Percentiles rank a stretch among this genome's conserved stretches.
Conservation (phyloP, 208 protist species). For the Wallacemonas sp. region DNA sequence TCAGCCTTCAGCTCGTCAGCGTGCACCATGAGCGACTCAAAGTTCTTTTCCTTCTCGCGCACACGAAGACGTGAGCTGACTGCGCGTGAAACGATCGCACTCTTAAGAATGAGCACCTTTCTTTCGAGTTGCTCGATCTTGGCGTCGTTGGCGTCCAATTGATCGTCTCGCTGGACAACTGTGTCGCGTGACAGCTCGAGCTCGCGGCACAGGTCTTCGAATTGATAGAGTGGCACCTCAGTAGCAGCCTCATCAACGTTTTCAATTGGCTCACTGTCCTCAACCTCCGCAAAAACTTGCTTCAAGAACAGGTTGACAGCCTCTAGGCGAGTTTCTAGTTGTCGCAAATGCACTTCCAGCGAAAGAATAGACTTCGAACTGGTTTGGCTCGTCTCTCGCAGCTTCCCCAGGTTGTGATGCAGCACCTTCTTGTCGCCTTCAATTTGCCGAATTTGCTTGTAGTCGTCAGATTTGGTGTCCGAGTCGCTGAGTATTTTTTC, state of each 20-base stretch:
- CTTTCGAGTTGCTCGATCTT: slow-evolving; percentile 74
- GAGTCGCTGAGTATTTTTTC: slow-evolving; percentile 58
- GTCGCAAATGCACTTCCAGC: slow-evolving; percentile 68
- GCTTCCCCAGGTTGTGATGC: slow-evolving; percentile 67
- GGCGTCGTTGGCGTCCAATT: slow-evolving; percentile 69
- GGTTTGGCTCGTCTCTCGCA: slow-evolving; percentile 61
- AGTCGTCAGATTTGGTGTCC: slow-evolving; percentile 38
- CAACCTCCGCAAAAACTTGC: slow-evolving; percentile 72
- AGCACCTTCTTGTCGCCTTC: slow-evolving; percentile 78
- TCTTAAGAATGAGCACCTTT: slow-evolving; percentile 71
- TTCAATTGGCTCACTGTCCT: slow-evolving; percentile 61
- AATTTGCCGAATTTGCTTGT: slow-evolving; percentile 67
- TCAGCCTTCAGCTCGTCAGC: slow-evolving; percentile 50
- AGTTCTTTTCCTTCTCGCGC: slow-evolving; percentile 60
- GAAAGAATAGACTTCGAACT: slow-evolving; percentile 83
- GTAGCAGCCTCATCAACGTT: slow-evolving; percentile 47
- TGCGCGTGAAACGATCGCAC: slow-evolving; percentile 62
- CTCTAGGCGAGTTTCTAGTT: slow-evolving; percentile 74
- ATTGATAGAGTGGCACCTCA: slow-evolving; percentile 66
- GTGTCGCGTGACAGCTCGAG: slow-evolving; percentile 65
- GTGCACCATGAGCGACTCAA: slow-evolving; percentile 48
- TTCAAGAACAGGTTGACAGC: slow-evolving; percentile 74
- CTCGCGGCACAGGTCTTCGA: slow-evolving; percentile 65
- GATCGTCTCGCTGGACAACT: slow-evolving; percentile 61
- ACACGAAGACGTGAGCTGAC: slow-evolving; percentile 52